These are phyloP conservation scores for Eruca vesicaria DNA, from an alignment of 441 rosid species.

Conservation along the genomic window DNA sequence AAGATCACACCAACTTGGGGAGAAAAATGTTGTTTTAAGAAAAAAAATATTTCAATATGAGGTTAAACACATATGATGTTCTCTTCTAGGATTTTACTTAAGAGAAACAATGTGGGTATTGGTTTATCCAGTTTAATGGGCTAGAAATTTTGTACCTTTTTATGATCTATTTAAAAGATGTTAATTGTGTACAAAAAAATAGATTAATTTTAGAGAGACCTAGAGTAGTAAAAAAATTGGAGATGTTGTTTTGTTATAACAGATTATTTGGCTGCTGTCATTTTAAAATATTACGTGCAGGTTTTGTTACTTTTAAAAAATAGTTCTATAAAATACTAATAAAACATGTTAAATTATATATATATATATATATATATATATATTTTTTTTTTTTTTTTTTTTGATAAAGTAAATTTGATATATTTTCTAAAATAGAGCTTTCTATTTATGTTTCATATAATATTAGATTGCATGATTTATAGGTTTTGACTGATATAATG, in stretches of 20 bases:
- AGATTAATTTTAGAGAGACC: not conserved
- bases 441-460: not conserved
- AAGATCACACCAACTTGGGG: no score
- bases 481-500: not conserved
- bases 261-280: not conserved
- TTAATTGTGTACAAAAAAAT: not conserved
- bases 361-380: no score
- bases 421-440: not conserved
- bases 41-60: not conserved
- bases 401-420: not conserved
- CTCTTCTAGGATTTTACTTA: not conserved
- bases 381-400: no score
- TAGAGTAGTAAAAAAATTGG: not conserved
- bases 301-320: not conserved
- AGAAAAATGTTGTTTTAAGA: no score
- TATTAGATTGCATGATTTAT: not conserved
- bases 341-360: no score
- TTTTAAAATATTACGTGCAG: no score
- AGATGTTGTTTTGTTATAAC: not conserved
- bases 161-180: not conserved
- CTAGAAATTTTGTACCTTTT: not conserved
- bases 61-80: not conserved
- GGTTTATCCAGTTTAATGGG: not conserved
- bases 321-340: not conserved
- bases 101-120: not conserved